Evolutionary conservation across 768 basidiomycete genomes (phyloP).

Genomic region (Asterophora parasitica): DNA sequence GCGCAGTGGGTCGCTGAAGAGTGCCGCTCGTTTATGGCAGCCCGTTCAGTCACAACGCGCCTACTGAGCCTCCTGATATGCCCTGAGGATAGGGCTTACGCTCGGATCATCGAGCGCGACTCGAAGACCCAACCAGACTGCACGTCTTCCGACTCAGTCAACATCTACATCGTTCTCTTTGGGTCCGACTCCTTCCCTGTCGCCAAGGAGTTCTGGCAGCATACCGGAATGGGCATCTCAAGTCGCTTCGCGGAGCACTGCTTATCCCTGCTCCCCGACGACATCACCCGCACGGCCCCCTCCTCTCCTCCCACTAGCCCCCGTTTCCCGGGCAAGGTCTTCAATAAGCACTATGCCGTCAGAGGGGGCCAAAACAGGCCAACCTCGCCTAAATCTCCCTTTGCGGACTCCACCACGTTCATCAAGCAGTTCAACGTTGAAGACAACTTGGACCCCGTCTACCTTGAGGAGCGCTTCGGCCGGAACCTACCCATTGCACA

Average conservation of each 20-base stretch:
- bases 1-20: slow-evolving; percentile 66
- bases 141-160: slow-evolving; percentile 32
- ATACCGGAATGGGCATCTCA: slow-evolving; percentile 85
- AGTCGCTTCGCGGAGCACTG: slow-evolving; percentile 84
- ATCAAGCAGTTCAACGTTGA: slow-evolving; percentile 28
- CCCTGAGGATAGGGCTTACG: slow-evolving; percentile 44
- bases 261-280: slow-evolving; percentile 61
- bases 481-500: slow-evolving; percentile 76
- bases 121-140: slow-evolving; percentile 18
- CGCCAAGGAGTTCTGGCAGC: slow-evolving; percentile 96
- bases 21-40: slow-evolving; percentile 69
- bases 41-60: slow-evolving; percentile 47
- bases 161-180: slow-evolving; percentile 83
- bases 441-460: slow-evolving; percentile 45
- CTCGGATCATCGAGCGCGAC: slow-evolving; percentile 23
- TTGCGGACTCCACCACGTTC: slow-evolving; percentile 1
- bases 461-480: slow-evolving; percentile 93
- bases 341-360: slow-evolving; percentile 59
- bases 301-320: slow-evolving; percentile 23
- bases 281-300: slow-evolving; percentile 22
- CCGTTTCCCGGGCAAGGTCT: slow-evolving; percentile 36
- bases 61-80: slow-evolving; percentile 70
- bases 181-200: slow-evolving; percentile 51
- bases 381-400: slow-evolving; percentile 10
- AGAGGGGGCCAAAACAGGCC: slow-evolving; percentile 21